Evolutionary conservation across 192 early-diverging fungal species (phyloP), one percentile per base, ranked within the genome.

Genomic region (Coemansia sp.): DNA sequence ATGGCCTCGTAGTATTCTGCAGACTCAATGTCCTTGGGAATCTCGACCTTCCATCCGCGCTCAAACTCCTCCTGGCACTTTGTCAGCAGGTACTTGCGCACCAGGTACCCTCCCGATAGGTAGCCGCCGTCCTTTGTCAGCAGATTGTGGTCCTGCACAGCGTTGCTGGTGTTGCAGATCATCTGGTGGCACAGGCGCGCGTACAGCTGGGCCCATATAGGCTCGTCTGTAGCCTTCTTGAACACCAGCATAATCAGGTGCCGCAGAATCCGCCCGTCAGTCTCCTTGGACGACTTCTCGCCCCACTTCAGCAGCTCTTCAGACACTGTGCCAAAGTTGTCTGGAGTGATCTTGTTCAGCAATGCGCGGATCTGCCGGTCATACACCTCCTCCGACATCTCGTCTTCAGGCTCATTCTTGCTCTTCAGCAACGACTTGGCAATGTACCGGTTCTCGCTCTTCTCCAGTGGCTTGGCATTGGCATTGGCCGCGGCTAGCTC

Each of bases 61-160:
- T 96, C 92, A 72, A 96, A 99, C 64, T 93, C 97, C 53, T 87
- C 85, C 74, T 99, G 97, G 81, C 94, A 97, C 56, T 88, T 84
- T 67, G 89, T 93, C 36, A 99, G 76, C 48, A 99, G 80, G 44
- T 91, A 87, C 48, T 89, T 87, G 68, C 97, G 92, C 85, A 99
- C 97, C 17, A 90, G 73, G 57, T 72, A 79, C 18, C 81, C 82
- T 53, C 86, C 85, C 9, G 65, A 42, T 28, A 84, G 62, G n/a
- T 52, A 56, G 39, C 79, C 70, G 42, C 83, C 85, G n/a, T 79
- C 71, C 60, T 81, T 79, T 39, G 77, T 68, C 15, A 69, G 64
- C 46, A 85, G 84, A 46, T 58, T 83, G 30, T 79, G 70, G 53
- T 92, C 88, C 39, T 72, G 68, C 32, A 84, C 81, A 5, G 88